These are phyloP conservation scores for Erythrobasidium hasegawianum DNA, from an alignment of 1,284 basidiomycete genomes.

Conservation along the genomic window DNA sequence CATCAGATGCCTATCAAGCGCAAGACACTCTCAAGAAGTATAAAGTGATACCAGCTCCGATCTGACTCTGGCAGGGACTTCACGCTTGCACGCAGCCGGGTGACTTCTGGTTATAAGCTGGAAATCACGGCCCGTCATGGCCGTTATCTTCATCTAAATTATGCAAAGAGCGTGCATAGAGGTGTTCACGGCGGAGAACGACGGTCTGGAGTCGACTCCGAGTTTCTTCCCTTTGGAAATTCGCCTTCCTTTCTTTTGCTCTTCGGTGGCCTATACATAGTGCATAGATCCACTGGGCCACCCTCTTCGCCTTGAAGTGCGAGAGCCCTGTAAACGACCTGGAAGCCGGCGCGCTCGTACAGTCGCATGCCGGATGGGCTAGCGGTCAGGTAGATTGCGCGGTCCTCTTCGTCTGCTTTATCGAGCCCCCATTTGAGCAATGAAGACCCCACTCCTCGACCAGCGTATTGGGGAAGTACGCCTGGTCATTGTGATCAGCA, in stretches of 20 bases:
- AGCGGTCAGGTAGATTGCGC: constrained; percentile 16
- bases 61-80: too few relatives aligned
- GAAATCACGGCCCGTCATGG: too few relatives aligned
- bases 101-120: too few relatives aligned
- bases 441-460: constrained; percentile 5
- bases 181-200: too few relatives aligned
- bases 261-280: constrained; percentile 4
- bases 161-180: too few relatives aligned
- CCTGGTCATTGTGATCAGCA: neutral
- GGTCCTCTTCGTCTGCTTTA: constrained; percentile 18
- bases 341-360: constrained; percentile 17
- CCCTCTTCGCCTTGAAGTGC: constrained; percentile 6
- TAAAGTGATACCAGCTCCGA: too few relatives aligned
- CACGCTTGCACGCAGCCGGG: too few relatives aligned
- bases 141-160: too few relatives aligned
- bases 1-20: too few relatives aligned
- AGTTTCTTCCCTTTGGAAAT: too few relatives aligned
- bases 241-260: constrained; percentile 18
- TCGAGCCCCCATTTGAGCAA: constrained; percentile 18
- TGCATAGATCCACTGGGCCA: constrained; percentile 7
- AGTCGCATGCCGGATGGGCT: constrained; percentile 2
- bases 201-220: too few relatives aligned
- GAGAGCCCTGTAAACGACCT: neutral
- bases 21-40: too few relatives aligned
- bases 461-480: constrained; percentile 8